Evolutionary conservation across 441 rosid genomes (phyloP), one percentile per base, ranked within the genome.

Genomic region (Breynia disticha): DNA sequence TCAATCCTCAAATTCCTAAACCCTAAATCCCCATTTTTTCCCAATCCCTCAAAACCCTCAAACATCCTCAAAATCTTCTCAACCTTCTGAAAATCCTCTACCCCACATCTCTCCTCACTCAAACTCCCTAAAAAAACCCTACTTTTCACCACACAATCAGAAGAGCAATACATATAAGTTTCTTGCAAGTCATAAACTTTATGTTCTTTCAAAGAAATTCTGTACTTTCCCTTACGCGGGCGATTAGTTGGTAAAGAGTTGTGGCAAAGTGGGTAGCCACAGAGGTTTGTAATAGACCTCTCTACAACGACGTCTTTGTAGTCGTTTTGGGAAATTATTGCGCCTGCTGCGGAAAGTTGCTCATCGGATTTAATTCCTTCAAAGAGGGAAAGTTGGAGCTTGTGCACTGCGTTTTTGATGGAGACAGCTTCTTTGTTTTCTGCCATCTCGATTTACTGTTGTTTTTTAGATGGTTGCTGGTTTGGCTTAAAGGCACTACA

Each of bases 201-300:
- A 57, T 87, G 88, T 65, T 85, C 93, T 72, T 79, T 87, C 39
- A 83, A 52, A 0, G 91, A 84, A 39, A 85, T 81, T 46, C 79
- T 75, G 56, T 80, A 83, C 14, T 78, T 76, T 16, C 93, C 93
- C 59, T 79, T 79, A 19, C 70, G 69, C 35, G 77, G 62, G 2
- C 64, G 82, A 17, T 83, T 82, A 11, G 74, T 52, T 16, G 84
- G 82, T 20, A 83, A 61, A 3, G 65, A 46, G 24, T 54, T 72
- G 19, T 48, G 16, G 67, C 96, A 90, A 17, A 80, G 80, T 5
- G 95, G 96, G 62, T 82, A 90, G 50, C 98, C 95, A 61, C 95
- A 90, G 35, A 73, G 57, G 59, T 73, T 52, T 16, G 72, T 66
- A 50, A 85, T 74, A 1, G 87, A 65, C 35, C 98, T 73, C 66